phyloP scores from a whole-genome alignment of 1,139 yeast species.

The Diutina siamensis region DNA sequence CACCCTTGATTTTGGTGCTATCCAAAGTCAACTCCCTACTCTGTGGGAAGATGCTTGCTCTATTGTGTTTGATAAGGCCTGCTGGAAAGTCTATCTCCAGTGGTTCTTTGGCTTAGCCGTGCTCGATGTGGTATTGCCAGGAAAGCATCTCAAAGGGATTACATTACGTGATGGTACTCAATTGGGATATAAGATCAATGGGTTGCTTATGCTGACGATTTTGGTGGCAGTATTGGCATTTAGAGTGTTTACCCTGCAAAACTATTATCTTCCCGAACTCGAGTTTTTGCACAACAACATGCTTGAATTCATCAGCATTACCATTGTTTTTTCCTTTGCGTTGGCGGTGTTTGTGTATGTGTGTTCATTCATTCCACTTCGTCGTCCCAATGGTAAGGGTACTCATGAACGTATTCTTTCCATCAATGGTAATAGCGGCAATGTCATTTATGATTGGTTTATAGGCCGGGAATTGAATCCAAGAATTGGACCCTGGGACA shows the following conservation, averaged over 20 bases:
- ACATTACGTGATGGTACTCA: constrained; percentile 62
- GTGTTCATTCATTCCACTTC: constrained; percentile 51
- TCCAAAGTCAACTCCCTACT: constrained; percentile 20
- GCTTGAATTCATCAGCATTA: constrained; percentile 49
- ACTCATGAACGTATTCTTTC: constrained; percentile 67
- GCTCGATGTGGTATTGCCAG: constrained; percentile 66
- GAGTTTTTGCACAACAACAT: constrained; percentile 62
- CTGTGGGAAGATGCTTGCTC: constrained; percentile 16
- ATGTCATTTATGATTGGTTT: constrained; percentile 79
- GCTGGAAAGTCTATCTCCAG: constrained; percentile 53
- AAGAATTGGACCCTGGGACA: constrained; percentile 72
- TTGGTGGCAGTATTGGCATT: constrained; percentile 35
- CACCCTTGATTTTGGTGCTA: constrained; percentile 25
- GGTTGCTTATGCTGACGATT: constrained; percentile 42
- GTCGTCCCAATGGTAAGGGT: constrained; percentile 36
- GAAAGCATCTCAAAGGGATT: constrained; percentile 55
- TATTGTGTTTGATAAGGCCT: constrained; percentile 24
- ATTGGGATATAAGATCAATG: constrained; percentile 73
- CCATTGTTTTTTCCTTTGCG: constrained; percentile 51
- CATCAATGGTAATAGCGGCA: constrained; percentile 77
- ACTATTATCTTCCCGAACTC: constrained; percentile 62
- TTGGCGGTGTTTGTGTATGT: constrained; percentile 58
- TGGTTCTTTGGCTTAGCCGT: constrained; percentile 66
- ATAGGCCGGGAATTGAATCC: constrained; percentile 96
- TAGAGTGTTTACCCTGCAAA: constrained; percentile 38